Percentiles rank a stretch among this genome's conserved stretches.
Evolutionary conservation across 2,329 filamentous ascomycete species (phyloP).

Genomic region (Achaetomium macrosporum): DNA sequence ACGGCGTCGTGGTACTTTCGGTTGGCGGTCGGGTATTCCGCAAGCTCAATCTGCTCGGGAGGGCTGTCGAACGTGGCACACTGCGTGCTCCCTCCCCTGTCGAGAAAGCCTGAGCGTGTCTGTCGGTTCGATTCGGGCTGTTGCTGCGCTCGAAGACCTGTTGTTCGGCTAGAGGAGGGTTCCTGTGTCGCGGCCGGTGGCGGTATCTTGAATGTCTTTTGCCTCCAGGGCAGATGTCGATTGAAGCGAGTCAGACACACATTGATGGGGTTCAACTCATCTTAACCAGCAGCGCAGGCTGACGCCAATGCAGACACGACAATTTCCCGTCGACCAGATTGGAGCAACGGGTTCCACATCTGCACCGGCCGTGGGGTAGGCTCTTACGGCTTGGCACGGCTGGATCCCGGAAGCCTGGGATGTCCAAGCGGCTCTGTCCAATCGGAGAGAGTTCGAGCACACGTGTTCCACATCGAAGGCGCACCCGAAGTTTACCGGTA

Average conservation of each 20-base stretch:
- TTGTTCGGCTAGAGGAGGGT: constrained; percentile 20
- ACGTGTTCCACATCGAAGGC: too few relatives aligned
- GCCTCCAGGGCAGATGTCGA: constrained; percentile 14
- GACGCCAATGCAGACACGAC: neutral
- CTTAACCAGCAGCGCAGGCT: neutral
- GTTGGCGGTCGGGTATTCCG: constrained; percentile 12
- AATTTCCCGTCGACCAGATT: too few relatives aligned
- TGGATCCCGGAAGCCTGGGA: too few relatives aligned
- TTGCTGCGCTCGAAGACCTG: constrained; percentile 11
- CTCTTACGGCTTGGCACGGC: too few relatives aligned
- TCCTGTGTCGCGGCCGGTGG: constrained; percentile 2
- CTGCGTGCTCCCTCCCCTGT: constrained; percentile 20
- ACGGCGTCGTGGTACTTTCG: constrained; percentile 4
- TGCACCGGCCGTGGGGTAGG: neutral
- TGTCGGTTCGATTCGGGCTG: constrained; percentile 1
- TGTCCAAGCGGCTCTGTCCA: too few relatives aligned
- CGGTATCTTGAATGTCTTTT: constrained; percentile 17
- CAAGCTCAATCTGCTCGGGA: constrained; percentile 18
- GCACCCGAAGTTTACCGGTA: too few relatives aligned
- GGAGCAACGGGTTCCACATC: neutral
- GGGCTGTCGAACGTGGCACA: neutral
- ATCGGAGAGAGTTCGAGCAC: too few relatives aligned
- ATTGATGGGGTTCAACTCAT: neutral
- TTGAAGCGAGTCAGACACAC: neutral
- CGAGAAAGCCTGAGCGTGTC: constrained; percentile 1